A percentile compares a stretch with the other conserved stretches of the same genome.
phyloP scores from a whole-genome alignment of 352 stramenopile species.

The Phytophthora pluvialis region DNA sequence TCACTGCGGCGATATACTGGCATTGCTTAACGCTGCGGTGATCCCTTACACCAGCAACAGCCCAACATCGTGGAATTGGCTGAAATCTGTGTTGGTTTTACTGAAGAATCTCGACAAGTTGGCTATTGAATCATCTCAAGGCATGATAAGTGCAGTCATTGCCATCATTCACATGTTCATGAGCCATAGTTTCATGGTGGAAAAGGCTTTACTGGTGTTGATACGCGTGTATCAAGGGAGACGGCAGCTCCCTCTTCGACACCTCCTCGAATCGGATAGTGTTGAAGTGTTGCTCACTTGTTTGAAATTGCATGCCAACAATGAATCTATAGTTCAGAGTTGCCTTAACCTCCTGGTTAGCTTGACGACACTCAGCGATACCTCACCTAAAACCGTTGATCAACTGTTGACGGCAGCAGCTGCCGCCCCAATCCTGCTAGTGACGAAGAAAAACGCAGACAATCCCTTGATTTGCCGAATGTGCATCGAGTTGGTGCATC shows the following conservation, averaged over 20 bases:
- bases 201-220: constrained; percentile 18
- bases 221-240: constrained; percentile 20
- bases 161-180: constrained; percentile 30
- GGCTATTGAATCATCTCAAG: constrained; percentile 12
- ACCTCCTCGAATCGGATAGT: constrained; percentile 26
- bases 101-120: constrained; percentile 18
- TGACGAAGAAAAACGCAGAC: constrained; percentile 19
- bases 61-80: constrained; percentile 29
- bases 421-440: constrained; percentile 14
- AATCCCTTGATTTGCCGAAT: constrained; percentile 23
- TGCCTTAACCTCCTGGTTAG: constrained; percentile 20
- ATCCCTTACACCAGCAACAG: constrained; percentile 15
- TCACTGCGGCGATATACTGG: constrained; percentile 7
- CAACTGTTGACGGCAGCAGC: constrained; percentile 15
- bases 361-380: constrained; percentile 3
- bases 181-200: constrained; percentile 35
- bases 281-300: constrained; percentile 25
- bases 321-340: constrained; percentile 18
- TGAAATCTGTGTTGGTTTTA: constrained; percentile 22
- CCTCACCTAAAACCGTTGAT: constrained; percentile 9
- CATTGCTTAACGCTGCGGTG: constrained; percentile 17
- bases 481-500: constrained; percentile 23
- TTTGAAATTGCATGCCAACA: constrained; percentile 28
- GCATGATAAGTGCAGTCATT: constrained; percentile 6
- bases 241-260: constrained; percentile 11